Base-by-base conservation (phyloP, 2,329 filamentous ascomycete species). In the Calonectria pteridis region DNA sequence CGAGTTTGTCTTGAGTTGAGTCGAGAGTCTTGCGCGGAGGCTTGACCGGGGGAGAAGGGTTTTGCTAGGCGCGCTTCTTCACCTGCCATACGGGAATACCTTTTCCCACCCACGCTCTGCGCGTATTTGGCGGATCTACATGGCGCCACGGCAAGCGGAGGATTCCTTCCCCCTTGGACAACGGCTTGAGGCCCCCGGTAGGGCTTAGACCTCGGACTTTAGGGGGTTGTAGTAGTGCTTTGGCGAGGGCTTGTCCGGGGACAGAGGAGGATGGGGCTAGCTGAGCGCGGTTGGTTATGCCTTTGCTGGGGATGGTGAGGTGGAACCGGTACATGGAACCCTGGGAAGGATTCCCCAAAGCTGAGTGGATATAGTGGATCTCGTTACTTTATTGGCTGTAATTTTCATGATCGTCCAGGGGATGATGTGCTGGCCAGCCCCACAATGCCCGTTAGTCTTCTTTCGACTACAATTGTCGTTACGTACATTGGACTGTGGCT, bases 1-100 rank as follows among this genome's bases (percentile, higher is more conserved):
- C 26, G 71, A 70, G 71, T 73, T 73, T 64, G 33, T 33, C 28
- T 37, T 73, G 59, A 70, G 59, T 62, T 73, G 66, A 73, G 26
- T 28, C n/a, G 65, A 46, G 40, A 46, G 40, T 46, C 20, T n/a
- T 10, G 40, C 40, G 18, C 11, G 43, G 43, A 46, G 43, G 3
- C 5, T 35, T 37, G 28, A 31, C 37, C n/a, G 23, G 28, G 28
- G 29, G 26, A n/a, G n/a, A n/a, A 55, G 35, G 55, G 26, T 62
- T 62, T 62, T 35, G 55, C 55, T 40, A 62, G 55, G 33, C 55
- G 55, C 55, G 55, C 35, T 62, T 40, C 35, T 62, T 40, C 31
- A 26, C 29, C 51, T 53, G 29, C 51, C 29, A 55, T 26, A 10
- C n/a, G 64, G 64, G 23, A 55, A 37, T 40, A n/a, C 35, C 55